phyloP scores from a whole-genome alignment of 2,329 filamentous ascomycete species.

The Aspergillus nomiae region DNA sequence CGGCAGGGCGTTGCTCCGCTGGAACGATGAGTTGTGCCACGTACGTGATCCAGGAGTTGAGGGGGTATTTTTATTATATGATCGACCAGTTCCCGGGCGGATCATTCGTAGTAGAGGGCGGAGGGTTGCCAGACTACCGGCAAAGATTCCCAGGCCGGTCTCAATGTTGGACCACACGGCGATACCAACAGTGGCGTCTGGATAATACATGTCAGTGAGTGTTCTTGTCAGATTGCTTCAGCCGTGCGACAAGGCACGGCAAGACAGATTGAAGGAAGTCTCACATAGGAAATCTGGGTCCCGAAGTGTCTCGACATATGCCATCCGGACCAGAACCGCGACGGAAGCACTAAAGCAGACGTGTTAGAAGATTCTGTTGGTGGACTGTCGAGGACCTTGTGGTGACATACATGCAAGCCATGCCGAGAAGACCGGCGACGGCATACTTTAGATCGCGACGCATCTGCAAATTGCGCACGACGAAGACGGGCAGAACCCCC shows the following conservation, averaged over 20 bases:
- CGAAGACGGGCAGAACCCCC: conserved; percentile 18
- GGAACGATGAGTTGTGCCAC: not conserved
- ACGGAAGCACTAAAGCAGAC: conserved; percentile 18
- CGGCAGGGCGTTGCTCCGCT: not conserved
- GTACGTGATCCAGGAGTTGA: not conserved
- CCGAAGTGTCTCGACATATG: conserved; percentile 17
- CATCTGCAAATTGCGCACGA: conserved; percentile 27
- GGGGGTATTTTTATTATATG: not conserved
- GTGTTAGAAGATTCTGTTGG: not conserved
- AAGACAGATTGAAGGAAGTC: not conserved
- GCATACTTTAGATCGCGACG: conserved; percentile 18
- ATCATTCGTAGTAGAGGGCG: conserved; percentile 20
- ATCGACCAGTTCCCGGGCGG: not conserved
- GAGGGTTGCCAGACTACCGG: conserved; percentile 23
- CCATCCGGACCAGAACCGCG: conserved; percentile 21
- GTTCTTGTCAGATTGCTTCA: not conserved
- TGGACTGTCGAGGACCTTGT: not conserved
- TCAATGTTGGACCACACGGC: conserved; percentile 27
- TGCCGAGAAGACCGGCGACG: conserved; percentile 19
- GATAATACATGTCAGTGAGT: not conserved
- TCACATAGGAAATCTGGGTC: conserved; percentile 22
- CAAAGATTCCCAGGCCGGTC: conserved; percentile 24
- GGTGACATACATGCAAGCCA: conserved; percentile 23
- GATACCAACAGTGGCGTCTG: conserved; percentile 20
- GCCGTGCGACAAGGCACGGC: not conserved